Base-by-base conservation (phyloP, 495 filamentous ascomycete genomes). In the Talaromyces proteolyticus region DNA sequence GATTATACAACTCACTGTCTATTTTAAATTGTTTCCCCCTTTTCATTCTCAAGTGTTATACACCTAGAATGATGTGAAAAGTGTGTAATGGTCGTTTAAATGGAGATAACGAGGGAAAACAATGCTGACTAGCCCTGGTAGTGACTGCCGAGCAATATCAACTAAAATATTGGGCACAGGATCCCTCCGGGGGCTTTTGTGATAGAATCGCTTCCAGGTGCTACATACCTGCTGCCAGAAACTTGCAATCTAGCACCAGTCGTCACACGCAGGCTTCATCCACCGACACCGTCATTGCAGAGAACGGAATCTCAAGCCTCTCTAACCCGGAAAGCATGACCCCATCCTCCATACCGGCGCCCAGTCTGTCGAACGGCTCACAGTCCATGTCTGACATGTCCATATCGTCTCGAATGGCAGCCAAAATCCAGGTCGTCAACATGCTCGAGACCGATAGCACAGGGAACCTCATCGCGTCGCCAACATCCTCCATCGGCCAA, bases 291-390 rank as follows among this genome's bases (percentile, higher is more conserved):
- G 29, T 49, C 19, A 25, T 49, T 23, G 36, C 38, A 41, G 29
- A 49, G 19, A 36, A 49, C 21, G 26, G 16, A 29, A 40, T 24
- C 10, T 49, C 47, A 18, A 40, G 29, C 37, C 24, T 23, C 12
- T n/a, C 36, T 24, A n/a, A 17, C 45, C 37, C 44, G 4, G 29
- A 47, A 18, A 47, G 44, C 44, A 47, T 47, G 44, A 22, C 44
- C 2, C 29, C 29, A 22, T 49, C 47, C 16, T 34, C 37, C 22
- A 49, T 49, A 16, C 29, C 50, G n/a, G 42, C 46, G 0, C 50
- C 50, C 21, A 52, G 50, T 23, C 18, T 52, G 16, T 52, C 50
- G 4, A 29, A 8, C 20, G 50, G 50, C 17, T 52, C 42, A 8
- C 42, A 21, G n/a, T 40, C 50, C 3, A 0, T 40, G 17, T 52